Evolutionary conservation across 2,329 filamentous ascomycete genomes (phyloP).

Genomic region (Metarhizium anisopliae): DNA sequence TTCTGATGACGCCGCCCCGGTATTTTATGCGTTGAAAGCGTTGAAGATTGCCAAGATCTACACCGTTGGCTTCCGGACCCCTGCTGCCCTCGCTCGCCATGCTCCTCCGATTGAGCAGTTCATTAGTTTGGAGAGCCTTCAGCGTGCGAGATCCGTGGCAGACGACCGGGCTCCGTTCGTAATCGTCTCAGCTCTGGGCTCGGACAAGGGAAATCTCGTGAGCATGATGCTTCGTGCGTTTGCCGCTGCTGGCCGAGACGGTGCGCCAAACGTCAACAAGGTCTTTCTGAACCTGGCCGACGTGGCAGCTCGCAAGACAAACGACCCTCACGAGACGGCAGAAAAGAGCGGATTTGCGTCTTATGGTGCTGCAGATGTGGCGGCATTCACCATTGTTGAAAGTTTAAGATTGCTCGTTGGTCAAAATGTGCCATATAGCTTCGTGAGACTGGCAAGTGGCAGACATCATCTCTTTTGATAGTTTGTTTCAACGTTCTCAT

Average conservation of each 20-base stretch:
- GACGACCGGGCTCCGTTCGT: conserved; percentile 60
- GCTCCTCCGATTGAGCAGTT: conserved; percentile 67
- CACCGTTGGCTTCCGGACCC: conserved; percentile 70
- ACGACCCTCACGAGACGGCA: conserved; percentile 61
- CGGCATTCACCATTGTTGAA: conserved; percentile 77
- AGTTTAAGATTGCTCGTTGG: conserved; percentile 70
- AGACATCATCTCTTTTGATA: conserved; percentile 22
- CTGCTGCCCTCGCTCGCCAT: conserved; percentile 51
- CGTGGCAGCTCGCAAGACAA: conserved; percentile 41
- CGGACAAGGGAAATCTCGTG: conserved; percentile 71
- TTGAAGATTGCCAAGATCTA: conserved; percentile 72
- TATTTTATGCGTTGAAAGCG: conserved; percentile 69
- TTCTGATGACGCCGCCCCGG: conserved; percentile 66
- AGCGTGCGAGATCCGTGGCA: conserved; percentile 39
- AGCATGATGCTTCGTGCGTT: conserved; percentile 70
- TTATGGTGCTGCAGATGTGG: conserved; percentile 71
- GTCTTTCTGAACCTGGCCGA: conserved; percentile 76
- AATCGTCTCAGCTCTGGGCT: conserved; percentile 68
- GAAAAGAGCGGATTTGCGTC: conserved; percentile 68
- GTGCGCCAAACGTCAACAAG: conserved; percentile 40
- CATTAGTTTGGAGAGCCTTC: conserved; percentile 60
- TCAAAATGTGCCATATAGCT: conserved; percentile 82
- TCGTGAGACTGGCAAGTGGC: conserved; percentile 64
- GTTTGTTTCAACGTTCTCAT: neutral
- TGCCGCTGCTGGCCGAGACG: conserved; percentile 29